phyloP scores from a whole-genome alignment of 176 grass and related monocot species.

The Lolium multiflorum region DNA sequence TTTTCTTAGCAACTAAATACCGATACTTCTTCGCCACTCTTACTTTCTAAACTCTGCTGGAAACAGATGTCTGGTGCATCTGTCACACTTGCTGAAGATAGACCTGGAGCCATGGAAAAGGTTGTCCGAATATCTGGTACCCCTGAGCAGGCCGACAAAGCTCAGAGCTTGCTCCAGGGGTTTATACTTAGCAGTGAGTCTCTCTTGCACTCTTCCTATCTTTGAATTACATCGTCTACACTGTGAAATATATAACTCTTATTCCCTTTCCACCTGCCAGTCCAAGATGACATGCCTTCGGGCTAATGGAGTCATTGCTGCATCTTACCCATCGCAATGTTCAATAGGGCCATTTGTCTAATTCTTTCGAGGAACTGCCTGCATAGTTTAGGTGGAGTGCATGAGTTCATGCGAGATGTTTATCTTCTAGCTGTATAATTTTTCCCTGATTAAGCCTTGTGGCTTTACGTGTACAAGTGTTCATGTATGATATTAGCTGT shows the following conservation, averaged over 20 bases:
- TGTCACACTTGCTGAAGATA: slow-evolving; percentile 73
- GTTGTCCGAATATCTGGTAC: slow-evolving; percentile 93
- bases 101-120: slow-evolving; percentile 61
- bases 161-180: slow-evolving; percentile 88
- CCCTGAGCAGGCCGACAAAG: slow-evolving; percentile 88
- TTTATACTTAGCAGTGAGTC: slow-evolving; percentile 98
- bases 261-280: slow-evolving; percentile 43
- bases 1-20: neutral
- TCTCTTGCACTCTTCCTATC: neutral
- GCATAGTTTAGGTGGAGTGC: slow-evolving; percentile 25
- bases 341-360: slow-evolving; percentile 11
- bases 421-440: slow-evolving; percentile 8
- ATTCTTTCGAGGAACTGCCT: neutral
- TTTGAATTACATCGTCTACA: neutral
- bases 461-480: slow-evolving; percentile 18
- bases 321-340: neutral
- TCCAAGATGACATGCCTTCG: slow-evolving; percentile 74
- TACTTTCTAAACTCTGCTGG: slow-evolving; percentile 27
- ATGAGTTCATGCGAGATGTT: slow-evolving; percentile 22
- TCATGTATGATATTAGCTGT: slow-evolving; percentile 35
- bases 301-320: slow-evolving; percentile 37
- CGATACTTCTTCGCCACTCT: neutral
- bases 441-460: slow-evolving; percentile 13
- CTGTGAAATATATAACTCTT: slow-evolving; percentile 29
- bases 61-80: slow-evolving; percentile 92